phyloP scores from a whole-genome alignment of 2,329 filamentous ascomycete species.

The Monilinia fructigena region DNA sequence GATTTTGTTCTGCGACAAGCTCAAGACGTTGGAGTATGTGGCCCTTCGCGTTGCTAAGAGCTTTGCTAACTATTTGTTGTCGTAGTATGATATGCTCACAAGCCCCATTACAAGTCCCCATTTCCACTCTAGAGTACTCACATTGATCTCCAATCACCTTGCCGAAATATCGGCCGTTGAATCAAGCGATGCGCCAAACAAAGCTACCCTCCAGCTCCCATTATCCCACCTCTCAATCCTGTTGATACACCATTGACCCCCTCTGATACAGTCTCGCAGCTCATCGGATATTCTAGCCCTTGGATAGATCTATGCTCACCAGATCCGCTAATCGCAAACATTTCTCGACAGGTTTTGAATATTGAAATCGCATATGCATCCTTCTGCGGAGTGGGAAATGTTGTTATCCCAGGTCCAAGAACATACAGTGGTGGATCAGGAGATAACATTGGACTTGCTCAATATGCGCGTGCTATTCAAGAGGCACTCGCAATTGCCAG shows the following conservation, averaged over 20 bases:
- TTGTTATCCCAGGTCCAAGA: conserved; percentile 78
- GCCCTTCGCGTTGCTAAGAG: not conserved
- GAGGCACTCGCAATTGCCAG: conserved; percentile 73
- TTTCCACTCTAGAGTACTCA: conserved; percentile 68
- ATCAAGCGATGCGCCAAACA: conserved; percentile 42
- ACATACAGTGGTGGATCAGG: conserved; percentile 53
- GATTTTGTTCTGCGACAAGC: conserved; percentile 65
- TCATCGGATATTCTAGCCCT: conserved; percentile 77
- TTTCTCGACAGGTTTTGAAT: conserved; percentile 87
- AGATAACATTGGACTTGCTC: conserved; percentile 56
- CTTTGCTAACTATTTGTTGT: conserved; percentile 11
- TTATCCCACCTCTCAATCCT: conserved; percentile 69
- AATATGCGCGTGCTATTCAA: conserved; percentile 81
- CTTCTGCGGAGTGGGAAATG: conserved; percentile 84
- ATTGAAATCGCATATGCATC: conserved; percentile 92
- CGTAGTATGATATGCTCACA: conserved; percentile 75
- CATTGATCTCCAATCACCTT: conserved; percentile 56
- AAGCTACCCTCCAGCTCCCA: conserved; percentile 53
- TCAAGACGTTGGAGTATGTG: conserved; percentile 65
- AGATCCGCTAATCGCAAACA: conserved; percentile 77
- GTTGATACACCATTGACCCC: conserved; percentile 76
- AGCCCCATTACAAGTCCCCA: conserved; percentile 72
- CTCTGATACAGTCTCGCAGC: conserved; percentile 64
- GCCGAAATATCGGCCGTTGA: conserved; percentile 47
- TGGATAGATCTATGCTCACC: conserved; percentile 90